A percentile compares a stretch with the other conserved stretches of the same genome.
phyloP scores from a whole-genome alignment of 345 rosid genomes.

The Luvunga scandens region DNA sequence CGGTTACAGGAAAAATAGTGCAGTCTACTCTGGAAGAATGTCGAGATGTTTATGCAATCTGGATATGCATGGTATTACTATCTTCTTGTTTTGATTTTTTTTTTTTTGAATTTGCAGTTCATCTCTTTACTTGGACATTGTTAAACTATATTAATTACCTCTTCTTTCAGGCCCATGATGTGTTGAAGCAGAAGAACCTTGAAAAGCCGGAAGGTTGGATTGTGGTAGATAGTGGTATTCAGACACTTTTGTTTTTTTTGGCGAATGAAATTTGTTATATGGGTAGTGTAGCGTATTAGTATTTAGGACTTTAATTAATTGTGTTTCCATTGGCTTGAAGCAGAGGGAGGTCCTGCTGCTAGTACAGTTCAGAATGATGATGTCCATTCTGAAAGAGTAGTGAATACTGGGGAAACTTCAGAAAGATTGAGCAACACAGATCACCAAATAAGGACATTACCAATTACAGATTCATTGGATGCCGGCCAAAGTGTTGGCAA shows the following conservation, averaged over 20 bases:
- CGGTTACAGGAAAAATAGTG: constrained; percentile 73
- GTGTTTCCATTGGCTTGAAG: constrained; percentile 12
- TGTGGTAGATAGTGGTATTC: constrained; percentile 5
- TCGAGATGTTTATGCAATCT: constrained; percentile 69
- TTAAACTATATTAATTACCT: constrained; percentile 10
- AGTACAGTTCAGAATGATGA: constrained; percentile 29
- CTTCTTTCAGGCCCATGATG: constrained; percentile 63
- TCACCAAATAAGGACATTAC: constrained; percentile 23
- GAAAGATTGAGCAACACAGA: constrained; percentile 28
- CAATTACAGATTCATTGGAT: constrained; percentile 24
- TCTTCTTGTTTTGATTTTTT: not conserved
- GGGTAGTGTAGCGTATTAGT: not conserved
- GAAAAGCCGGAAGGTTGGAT: constrained; percentile 53
- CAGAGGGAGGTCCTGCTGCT: constrained; percentile 29
- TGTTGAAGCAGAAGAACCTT: constrained; percentile 66
- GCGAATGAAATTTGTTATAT: not conserved
- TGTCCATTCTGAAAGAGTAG: constrained; percentile 29
- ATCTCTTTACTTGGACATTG: not conserved
- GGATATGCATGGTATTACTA: constrained; percentile 64
- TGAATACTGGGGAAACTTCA: constrained; percentile 27
- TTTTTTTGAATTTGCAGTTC: constrained; percentile 7
- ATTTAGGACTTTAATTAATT: not conserved
- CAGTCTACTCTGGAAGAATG: constrained; percentile 90
- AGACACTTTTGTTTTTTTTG: not conserved
- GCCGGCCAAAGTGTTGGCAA: constrained; percentile 19